Conservation (phyloP, 345 rosid genomes). For the Euphorbia peplus region DNA sequence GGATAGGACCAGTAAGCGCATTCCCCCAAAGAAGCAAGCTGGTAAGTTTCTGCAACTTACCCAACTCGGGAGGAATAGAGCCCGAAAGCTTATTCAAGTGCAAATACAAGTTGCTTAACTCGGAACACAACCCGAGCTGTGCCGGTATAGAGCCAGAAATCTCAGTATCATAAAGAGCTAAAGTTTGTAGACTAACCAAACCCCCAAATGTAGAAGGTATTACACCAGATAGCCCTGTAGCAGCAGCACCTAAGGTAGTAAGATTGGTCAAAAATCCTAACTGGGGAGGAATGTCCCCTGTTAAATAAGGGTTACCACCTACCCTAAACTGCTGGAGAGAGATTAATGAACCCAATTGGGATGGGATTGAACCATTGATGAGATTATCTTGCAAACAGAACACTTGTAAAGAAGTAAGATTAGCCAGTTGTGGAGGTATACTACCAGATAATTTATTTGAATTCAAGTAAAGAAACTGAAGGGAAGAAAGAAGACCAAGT, state of each 20-base stretch:
- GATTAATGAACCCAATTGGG: constrained; percentile 66
- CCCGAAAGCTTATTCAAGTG: constrained; percentile 97
- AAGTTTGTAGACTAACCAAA: constrained; percentile 77
- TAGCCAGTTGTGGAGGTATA: constrained; percentile 67
- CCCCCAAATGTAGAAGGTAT: constrained; percentile 82
- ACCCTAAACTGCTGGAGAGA: constrained; percentile 78
- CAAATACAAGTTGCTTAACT: constrained; percentile 82
- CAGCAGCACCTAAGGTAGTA: constrained; percentile 91
- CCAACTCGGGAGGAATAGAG: constrained; percentile 66
- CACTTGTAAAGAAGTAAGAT: constrained; percentile 62
- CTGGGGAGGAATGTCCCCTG: constrained; percentile 75
- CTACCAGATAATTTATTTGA: constrained; percentile 69
- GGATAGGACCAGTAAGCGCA: constrained; percentile 67
- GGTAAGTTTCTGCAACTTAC: constrained; percentile 81
- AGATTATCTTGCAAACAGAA: constrained; percentile 83
- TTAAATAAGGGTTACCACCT: constrained; percentile 80
- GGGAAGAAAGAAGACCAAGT: constrained; percentile 68
- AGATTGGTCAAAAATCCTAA: constrained; percentile 70
- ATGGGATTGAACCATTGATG: constrained; percentile 80
- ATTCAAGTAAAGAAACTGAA: constrained; percentile 79
- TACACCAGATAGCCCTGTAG: constrained; percentile 76
- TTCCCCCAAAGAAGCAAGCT: constrained; percentile 95
- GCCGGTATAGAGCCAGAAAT: constrained; percentile 71
- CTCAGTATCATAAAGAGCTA: constrained; percentile 86
- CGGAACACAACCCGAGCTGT: constrained; percentile 70